A percentile compares a stretch with the other conserved stretches of the same genome.
Evolutionary conservation across 2,329 filamentous ascomycete species (phyloP).

Genomic region (Pyrenophora teres): DNA sequence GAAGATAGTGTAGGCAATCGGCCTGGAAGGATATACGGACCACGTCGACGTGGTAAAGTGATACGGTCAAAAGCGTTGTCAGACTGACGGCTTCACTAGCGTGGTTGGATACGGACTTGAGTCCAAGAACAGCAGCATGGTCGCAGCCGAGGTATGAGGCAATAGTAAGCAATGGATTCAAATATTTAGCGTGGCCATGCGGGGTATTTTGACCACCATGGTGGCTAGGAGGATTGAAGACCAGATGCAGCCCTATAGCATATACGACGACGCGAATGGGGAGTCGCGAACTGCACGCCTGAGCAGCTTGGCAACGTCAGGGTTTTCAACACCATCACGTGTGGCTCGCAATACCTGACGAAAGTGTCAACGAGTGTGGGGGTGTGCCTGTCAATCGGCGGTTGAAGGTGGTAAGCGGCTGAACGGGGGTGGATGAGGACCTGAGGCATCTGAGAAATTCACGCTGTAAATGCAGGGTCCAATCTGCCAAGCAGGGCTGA

Average conservation of each 20-base stretch:
- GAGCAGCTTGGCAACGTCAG: background rate
- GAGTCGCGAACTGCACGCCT: background rate
- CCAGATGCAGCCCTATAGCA: too few species aligned
- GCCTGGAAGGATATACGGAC: too few species aligned
- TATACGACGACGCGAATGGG: background rate
- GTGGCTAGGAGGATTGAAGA: background rate
- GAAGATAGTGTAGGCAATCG: too few species aligned
- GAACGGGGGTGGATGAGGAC: conserved; percentile 21
- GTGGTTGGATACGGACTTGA: too few species aligned
- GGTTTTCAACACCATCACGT: conserved; percentile 21
- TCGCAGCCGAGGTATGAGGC: too few species aligned
- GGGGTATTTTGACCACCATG: background rate
- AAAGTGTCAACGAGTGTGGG: conserved; percentile 21
- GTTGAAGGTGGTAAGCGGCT: conserved; percentile 16
- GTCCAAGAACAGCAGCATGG: too few species aligned
- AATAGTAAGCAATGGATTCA: too few species aligned
- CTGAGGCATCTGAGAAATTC: conserved; percentile 10
- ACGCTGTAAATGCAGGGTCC: conserved; percentile 21
- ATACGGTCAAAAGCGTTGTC: too few species aligned
- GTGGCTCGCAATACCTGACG: conserved; percentile 30
- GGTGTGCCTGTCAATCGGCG: conserved; percentile 6
- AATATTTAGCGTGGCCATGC: too few species aligned
- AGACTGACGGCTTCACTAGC: too few species aligned
- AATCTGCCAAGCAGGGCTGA: conserved; percentile 23
- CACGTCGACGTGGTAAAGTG: too few species aligned